phyloP scores from a whole-genome alignment of 352 stramenopile species.

The Globisporangium rhizosaccharum region DNA sequence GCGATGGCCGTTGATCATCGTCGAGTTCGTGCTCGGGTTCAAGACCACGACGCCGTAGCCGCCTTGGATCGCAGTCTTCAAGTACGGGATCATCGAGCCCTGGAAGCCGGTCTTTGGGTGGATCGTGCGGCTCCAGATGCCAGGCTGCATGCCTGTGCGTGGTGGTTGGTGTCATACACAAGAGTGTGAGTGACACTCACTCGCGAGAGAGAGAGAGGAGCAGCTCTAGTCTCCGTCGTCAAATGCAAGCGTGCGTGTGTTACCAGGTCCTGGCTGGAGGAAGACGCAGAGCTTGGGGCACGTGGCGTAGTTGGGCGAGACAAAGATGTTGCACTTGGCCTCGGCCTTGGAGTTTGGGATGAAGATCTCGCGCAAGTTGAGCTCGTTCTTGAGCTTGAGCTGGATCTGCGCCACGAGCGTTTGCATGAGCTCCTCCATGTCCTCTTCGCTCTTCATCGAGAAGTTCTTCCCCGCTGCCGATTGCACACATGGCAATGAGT shows the following conservation, averaged over 20 bases:
- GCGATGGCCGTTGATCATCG: slow-evolving; percentile 70
- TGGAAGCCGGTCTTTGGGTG: slow-evolving; percentile 80
- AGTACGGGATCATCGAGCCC: slow-evolving; percentile 84
- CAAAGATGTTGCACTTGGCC: slow-evolving; percentile 83
- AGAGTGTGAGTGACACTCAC: neutral
- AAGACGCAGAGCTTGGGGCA: slow-evolving; percentile 82
- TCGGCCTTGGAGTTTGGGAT: slow-evolving; percentile 87
- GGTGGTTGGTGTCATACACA: neutral
- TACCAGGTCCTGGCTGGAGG: slow-evolving; percentile 62
- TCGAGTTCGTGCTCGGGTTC: slow-evolving; percentile 81
- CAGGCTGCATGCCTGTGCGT: slow-evolving; percentile 49
- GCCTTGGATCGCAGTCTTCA: slow-evolving; percentile 81
- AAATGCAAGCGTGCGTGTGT: neutral
- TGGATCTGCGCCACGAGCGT: slow-evolving; percentile 81
- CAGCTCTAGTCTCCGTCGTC: too few species aligned
- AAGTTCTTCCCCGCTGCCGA: slow-evolving; percentile 58
- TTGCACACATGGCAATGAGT: neutral
- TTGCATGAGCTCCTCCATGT: slow-evolving; percentile 84
- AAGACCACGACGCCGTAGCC: slow-evolving; percentile 78
- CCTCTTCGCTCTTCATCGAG: slow-evolving; percentile 75
- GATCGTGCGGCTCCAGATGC: slow-evolving; percentile 68
- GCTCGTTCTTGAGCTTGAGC: slow-evolving; percentile 80
- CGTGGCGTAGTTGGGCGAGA: slow-evolving; percentile 73
- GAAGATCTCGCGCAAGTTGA: slow-evolving; percentile 80
- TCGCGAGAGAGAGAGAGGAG: neutral